Evolutionary conservation across 2,329 filamentous ascomycete genomes (phyloP).

Genomic region (Emmonsia crescens): DNA sequence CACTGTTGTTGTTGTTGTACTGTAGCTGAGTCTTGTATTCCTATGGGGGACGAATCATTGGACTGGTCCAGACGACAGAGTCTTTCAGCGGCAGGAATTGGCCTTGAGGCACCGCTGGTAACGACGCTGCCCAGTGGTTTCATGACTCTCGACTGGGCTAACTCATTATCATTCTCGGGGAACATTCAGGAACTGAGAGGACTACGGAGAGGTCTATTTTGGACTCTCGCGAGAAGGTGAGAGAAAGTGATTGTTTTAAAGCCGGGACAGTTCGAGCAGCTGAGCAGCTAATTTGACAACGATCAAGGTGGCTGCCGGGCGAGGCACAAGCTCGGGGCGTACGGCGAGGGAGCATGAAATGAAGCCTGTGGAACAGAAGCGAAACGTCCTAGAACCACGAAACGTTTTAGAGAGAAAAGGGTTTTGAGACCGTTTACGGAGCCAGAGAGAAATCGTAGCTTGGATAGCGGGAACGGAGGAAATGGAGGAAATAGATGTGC

Average conservation of each 20-base stretch:
- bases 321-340: not conserved
- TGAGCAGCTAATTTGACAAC: not conserved
- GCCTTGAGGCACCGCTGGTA: not conserved
- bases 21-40: not conserved
- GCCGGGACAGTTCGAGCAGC: not conserved
- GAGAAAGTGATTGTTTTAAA: not conserved
- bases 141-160: not conserved
- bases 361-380: not conserved
- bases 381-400: not conserved
- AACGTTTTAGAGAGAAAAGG: not conserved
- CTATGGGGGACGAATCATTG: not conserved
- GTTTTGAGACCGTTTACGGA: not conserved
- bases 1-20: not conserved
- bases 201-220: not conserved
- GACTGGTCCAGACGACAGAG: not conserved
- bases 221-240: too few species aligned
- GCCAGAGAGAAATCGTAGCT: not conserved
- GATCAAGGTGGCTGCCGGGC: not conserved
- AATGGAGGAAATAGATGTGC: not conserved
- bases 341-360: not conserved
- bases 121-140: not conserved
- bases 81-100: not conserved
- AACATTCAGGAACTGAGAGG: not conserved
- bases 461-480: conserved; percentile 11
- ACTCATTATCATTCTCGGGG: not conserved